Conservation (phyloP, 805 yeast genomes). For the Cyberlindnera xylosilytica region DNA sequence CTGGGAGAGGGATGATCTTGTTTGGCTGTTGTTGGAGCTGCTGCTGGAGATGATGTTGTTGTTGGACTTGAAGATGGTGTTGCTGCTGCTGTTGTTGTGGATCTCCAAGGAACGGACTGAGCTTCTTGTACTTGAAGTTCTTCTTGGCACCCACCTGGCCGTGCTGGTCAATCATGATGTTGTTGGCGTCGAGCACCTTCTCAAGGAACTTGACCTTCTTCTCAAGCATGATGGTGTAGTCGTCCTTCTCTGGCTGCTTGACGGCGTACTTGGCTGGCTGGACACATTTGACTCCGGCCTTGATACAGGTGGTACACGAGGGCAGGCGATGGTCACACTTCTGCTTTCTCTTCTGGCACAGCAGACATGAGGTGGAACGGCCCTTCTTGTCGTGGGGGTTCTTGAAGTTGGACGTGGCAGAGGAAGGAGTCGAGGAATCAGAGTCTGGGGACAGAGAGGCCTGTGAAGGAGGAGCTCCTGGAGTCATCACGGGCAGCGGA, state of each 20-base stretch:
- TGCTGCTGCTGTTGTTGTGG: conserved; percentile 6
- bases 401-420: conserved; percentile 9
- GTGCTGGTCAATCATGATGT: conserved; percentile 25
- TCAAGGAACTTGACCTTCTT: conserved; percentile 52
- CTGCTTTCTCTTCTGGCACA: conserved; percentile 58
- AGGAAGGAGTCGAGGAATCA: conserved; percentile 6
- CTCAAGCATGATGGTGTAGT: conserved; percentile 55
- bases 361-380: conserved; percentile 52
- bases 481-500: not conserved
- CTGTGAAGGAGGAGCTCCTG: not conserved
- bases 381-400: conserved; percentile 45
- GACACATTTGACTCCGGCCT: conserved; percentile 58
- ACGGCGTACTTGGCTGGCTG: conserved; percentile 60
- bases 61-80: too few relatives aligned
- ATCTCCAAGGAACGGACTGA: conserved; percentile 32
- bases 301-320: conserved; percentile 62
- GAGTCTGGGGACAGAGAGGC: conserved; percentile 3
- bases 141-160: conserved; percentile 28
- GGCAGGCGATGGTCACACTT: conserved; percentile 66
- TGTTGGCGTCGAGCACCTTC: conserved; percentile 36
- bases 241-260: conserved; percentile 46
- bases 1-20: conserved; percentile 12
- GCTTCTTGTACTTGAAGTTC: conserved; percentile 36
- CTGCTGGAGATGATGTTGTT: conserved; percentile 2
- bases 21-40: conserved; percentile 1